Percentiles rank a stretch among this genome's conserved stretches.
phyloP scores from a whole-genome alignment of 1,139 yeast genomes.

The Zygotorulaspora mrakii region DNA sequence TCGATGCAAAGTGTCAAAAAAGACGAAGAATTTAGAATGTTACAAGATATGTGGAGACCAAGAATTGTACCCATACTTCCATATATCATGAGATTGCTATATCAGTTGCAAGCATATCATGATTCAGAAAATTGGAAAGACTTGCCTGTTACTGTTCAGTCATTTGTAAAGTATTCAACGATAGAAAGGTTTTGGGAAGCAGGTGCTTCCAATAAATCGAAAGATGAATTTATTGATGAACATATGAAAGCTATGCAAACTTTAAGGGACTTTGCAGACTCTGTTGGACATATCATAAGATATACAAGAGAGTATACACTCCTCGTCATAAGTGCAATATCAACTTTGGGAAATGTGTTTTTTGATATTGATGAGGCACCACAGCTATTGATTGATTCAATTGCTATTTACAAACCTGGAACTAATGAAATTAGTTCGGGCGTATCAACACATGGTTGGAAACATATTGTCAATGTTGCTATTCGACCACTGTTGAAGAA shows the following conservation, averaged over 20 bases:
- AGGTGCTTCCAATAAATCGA: slow-evolving; percentile 90
- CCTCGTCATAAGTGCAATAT: slow-evolving; percentile 81
- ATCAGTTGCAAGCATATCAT: slow-evolving; percentile 91
- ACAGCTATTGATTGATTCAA: slow-evolving; percentile 56
- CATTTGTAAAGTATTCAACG: slow-evolving; percentile 83
- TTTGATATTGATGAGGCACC: slow-evolving; percentile 86
- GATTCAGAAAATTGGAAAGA: slow-evolving; percentile 89
- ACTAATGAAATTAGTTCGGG: slow-evolving; percentile 73
- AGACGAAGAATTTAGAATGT: slow-evolving; percentile 66
- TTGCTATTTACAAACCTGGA: slow-evolving; percentile 51
- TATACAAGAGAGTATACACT: slow-evolving; percentile 96
- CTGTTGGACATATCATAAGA: slow-evolving; percentile 94
- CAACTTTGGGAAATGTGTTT: slow-evolving; percentile 84
- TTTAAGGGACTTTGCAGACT: slow-evolving; percentile 92
- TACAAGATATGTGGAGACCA: slow-evolving; percentile 84
- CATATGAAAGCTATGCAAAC: slow-evolving; percentile 92
- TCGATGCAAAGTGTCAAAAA: slow-evolving; percentile 87
- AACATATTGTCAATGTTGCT: slow-evolving; percentile 89
- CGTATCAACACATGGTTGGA: slow-evolving; percentile 92
- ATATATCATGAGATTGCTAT: slow-evolving; percentile 76
- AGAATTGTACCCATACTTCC: slow-evolving; percentile 89
- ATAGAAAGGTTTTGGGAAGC: slow-evolving; percentile 98
- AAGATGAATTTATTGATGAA: slow-evolving; percentile 92
- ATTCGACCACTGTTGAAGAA: slow-evolving; percentile 81
- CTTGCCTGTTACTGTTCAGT: slow-evolving; percentile 82